phyloP scores from a whole-genome alignment of 768 basidiomycete species.

The Mycena sanguinolenta region DNA sequence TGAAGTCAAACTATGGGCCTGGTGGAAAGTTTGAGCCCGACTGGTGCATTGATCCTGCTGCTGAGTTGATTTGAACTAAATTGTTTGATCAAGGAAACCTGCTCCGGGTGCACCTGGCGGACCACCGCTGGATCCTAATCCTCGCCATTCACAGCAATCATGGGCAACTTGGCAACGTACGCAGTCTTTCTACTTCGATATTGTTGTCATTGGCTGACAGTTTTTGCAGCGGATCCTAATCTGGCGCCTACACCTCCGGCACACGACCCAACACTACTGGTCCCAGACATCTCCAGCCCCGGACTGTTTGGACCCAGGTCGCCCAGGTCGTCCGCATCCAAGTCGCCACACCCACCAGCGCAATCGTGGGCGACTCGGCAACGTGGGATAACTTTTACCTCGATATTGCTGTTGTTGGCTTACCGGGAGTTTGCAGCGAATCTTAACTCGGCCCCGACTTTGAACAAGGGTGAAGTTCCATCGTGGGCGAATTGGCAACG shows the following conservation, averaged over 20 bases:
- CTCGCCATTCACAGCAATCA: slow-evolving; percentile 67
- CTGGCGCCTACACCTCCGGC: slow-evolving; percentile 72
- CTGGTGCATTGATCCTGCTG: slow-evolving; percentile 65
- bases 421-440: too few relatives aligned
- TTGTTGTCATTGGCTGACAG: not conserved
- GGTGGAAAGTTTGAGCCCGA: slow-evolving; percentile 88
- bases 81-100: slow-evolving; percentile 55
- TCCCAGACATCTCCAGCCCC: slow-evolving; percentile 69
- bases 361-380: slow-evolving; percentile 76
- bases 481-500: too few relatives aligned
- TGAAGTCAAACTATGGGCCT: slow-evolving; percentile 83
- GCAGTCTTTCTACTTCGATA: not conserved
- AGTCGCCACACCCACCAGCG: too few relatives aligned
- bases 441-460: too few relatives aligned
- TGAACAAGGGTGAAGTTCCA: too few relatives aligned
- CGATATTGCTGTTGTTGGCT: too few relatives aligned
- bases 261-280: slow-evolving; percentile 70
- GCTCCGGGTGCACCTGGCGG: slow-evolving; percentile 60
- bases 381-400: slow-evolving; percentile 51
- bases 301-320: slow-evolving; percentile 86
- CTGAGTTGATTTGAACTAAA: slow-evolving; percentile 1
- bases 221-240: slow-evolving; percentile 66
- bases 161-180: too few relatives aligned
- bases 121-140: slow-evolving; percentile 61
- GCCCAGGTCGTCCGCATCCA: slow-evolving; percentile 53